Percentiles rank a stretch among this genome's conserved stretches.
phyloP scores from a whole-genome alignment of 73 alveolate species.

The Diophrys sp. region DNA sequence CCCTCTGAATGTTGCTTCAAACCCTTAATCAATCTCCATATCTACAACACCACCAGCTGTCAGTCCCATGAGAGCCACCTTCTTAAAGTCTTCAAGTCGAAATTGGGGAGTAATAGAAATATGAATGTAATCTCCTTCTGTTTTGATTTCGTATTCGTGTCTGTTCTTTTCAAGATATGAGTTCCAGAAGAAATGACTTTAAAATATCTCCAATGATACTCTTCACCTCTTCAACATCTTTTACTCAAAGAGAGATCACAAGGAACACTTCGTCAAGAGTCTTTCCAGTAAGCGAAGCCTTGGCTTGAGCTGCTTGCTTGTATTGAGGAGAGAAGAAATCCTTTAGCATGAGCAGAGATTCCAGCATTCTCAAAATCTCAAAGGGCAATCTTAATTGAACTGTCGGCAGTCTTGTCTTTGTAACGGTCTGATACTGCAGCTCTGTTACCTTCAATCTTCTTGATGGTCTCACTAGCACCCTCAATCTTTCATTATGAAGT shows the following conservation, averaged over 20 bases:
- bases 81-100: not conserved
- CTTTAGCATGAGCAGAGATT: not conserved
- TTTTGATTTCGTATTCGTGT: conserved; percentile 9
- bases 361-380: conserved; percentile 2
- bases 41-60: not conserved
- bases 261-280: conserved; percentile 8
- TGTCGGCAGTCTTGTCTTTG: conserved; percentile 3
- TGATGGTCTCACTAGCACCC: not conserved
- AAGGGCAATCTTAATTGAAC: not conserved
- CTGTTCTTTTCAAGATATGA: not conserved
- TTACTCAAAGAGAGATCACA: not conserved
- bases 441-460: conserved; percentile 4
- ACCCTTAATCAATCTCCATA: conserved; percentile 12
- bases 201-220: conserved; percentile 8
- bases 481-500: conserved; percentile 17
- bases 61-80: not conserved
- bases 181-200: conserved; percentile 8
- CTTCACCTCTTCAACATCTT: conserved; percentile 5
- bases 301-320: not conserved
- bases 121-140: conserved; percentile 4
- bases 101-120: conserved; percentile 12
- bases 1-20: conserved; percentile 29
- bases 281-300: not conserved
- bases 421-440: conserved; percentile 3
- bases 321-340: not conserved